Conservation (phyloP, 2,329 filamentous ascomycete genomes). For the Alternaria sp. region DNA sequence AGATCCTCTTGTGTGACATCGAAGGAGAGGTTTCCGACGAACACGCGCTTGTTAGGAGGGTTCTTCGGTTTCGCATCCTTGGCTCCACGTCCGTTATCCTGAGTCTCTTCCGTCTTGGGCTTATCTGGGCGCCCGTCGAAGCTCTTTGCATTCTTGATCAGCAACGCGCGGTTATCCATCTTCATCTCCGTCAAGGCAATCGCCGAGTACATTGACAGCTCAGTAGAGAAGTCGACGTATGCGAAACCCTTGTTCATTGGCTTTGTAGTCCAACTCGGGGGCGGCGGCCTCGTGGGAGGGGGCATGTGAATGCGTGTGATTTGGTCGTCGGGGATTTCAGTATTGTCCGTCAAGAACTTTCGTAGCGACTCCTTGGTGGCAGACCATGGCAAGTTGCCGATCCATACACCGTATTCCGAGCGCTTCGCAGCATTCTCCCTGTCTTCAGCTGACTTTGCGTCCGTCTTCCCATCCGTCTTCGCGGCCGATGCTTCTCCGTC, state of each 20-base stretch:
- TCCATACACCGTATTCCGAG: constrained; percentile 88
- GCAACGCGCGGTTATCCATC: constrained; percentile 75
- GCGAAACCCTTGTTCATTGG: constrained; percentile 90
- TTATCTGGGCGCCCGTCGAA: constrained; percentile 89
- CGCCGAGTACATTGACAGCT: constrained; percentile 74
- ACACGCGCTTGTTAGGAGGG: constrained; percentile 78
- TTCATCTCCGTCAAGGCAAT: constrained; percentile 86
- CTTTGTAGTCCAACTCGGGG: constrained; percentile 54
- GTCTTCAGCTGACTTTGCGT: constrained; percentile 30
- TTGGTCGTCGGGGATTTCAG: constrained; percentile 63
- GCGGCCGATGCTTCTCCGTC: constrained; percentile 13
- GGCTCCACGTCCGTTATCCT: constrained; percentile 26
- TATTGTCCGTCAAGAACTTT: constrained; percentile 78
- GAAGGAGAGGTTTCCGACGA: constrained; percentile 69
- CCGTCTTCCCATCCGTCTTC: constrained; percentile 45
- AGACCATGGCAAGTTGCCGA: constrained; percentile 91
- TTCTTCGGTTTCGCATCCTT: constrained; percentile 53
- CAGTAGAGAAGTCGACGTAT: constrained; percentile 85
- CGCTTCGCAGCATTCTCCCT: constrained; percentile 58
- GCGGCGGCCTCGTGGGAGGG: constrained; percentile 51
- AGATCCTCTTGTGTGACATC: constrained; percentile 75
- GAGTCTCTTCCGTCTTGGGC: constrained; percentile 50
- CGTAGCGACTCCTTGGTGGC: constrained; percentile 76
- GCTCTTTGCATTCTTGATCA: constrained; percentile 91
- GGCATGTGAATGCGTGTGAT: constrained; percentile 90